These are phyloP conservation scores for Bathelium albidoporum DNA, from an alignment of 495 filamentous ascomycete genomes.

Conservation along the genomic window DNA sequence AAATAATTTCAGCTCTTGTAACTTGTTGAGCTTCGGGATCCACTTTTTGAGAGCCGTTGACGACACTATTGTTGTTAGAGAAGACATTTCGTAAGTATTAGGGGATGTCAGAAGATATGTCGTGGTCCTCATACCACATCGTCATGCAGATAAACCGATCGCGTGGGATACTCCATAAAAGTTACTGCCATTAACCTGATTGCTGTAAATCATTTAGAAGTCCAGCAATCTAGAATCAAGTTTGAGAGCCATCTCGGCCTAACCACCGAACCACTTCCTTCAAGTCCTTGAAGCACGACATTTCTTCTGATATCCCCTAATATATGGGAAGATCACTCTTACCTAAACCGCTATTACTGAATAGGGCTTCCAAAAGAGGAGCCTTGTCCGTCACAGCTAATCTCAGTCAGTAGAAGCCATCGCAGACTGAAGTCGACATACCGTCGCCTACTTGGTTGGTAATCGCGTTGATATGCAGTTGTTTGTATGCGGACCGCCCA, in stretches of 20 bases:
- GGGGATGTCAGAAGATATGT: no score
- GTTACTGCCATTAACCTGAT: no score
- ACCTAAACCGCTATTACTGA: constrained; percentile 26
- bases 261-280: no score
- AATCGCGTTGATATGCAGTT: constrained; percentile 22
- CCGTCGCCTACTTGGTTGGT: constrained; percentile 35
- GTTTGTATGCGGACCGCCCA: background rate
- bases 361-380: constrained; percentile 38
- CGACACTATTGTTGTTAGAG: constrained; percentile 26
- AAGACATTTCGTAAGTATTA: constrained; percentile 22
- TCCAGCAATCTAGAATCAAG: no score
- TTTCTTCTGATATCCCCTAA: no score
- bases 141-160: no score
- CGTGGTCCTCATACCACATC: no score
- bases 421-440: constrained; percentile 8
- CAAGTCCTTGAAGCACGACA: no score
- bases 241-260: no score
- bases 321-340: background rate
- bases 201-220: no score
- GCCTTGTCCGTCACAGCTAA: constrained; percentile 41
- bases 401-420: constrained; percentile 3
- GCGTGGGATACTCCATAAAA: no score
- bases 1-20: constrained; percentile 44
- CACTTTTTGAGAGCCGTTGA: constrained; percentile 35
- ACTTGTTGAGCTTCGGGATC: constrained; percentile 35